These are phyloP conservation scores for Penicillium hesseltinei DNA, from an alignment of 2,329 filamentous ascomycete genomes.

Conservation along the genomic window DNA sequence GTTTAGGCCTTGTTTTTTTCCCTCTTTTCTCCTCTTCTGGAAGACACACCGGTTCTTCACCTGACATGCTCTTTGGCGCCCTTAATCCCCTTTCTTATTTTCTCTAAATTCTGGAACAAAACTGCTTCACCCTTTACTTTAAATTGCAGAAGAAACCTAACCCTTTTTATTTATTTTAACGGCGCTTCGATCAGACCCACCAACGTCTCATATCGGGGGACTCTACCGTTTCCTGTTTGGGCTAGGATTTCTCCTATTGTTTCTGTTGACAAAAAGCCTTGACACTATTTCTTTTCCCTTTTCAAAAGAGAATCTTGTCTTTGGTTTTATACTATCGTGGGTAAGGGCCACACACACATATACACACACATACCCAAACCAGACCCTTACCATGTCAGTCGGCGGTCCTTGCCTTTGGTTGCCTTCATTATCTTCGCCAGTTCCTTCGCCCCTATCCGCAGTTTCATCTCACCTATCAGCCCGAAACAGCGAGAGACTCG, in stretches of 20 bases:
- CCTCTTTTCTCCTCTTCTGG: conserved; percentile 5
- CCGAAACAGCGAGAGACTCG: conserved; percentile 27
- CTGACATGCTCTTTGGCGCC: conserved; percentile 8
- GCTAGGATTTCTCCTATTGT: conserved; percentile 8
- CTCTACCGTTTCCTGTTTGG: conserved; percentile 9
- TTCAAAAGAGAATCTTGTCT: background rate
- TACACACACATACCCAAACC: conserved; percentile 1
- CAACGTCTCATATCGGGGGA: conserved; percentile 24
- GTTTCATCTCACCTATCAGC: conserved; percentile 30
- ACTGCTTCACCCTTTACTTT: conserved; percentile 23
- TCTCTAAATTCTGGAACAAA: conserved; percentile 2
- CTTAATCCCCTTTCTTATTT: background rate
- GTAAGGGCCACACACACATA: conserved; percentile 7
- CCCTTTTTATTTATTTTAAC: conserved; percentile 18
- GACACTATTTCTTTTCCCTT: background rate
- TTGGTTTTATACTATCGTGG: conserved; percentile 2
- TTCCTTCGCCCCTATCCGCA: conserved; percentile 31
- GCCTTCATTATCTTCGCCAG: conserved; percentile 32
- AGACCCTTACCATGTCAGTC: conserved; percentile 35
- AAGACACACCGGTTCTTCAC: conserved; percentile 4
- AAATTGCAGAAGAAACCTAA: conserved; percentile 26
- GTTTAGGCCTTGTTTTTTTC: conserved; percentile 6
- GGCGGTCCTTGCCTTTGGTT: conserved; percentile 39
- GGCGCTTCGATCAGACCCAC: conserved; percentile 32
- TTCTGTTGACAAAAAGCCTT: background rate